Evolutionary conservation across 1,139 yeast genomes (phyloP), one percentile per base, ranked within the genome.

Genomic region (Geotrichum macrosporum): DNA sequence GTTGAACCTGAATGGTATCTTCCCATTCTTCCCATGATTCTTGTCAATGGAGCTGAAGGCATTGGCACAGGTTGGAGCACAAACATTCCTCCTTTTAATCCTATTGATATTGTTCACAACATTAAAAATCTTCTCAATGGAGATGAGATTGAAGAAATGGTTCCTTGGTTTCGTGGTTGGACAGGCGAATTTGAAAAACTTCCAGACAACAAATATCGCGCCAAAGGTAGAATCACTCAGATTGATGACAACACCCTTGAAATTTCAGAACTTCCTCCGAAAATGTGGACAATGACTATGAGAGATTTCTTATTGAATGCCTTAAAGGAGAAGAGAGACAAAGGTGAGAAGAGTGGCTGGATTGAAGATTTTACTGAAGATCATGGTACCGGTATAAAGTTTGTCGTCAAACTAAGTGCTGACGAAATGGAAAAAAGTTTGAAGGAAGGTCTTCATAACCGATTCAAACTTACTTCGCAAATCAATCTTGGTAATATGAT

Each of bases 61-160:
- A 94, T 94, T 65, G 99, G 99, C 56, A 89, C 98, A 43, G 99
- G 98, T 57, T 94, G 98, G 97, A 86, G 96, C 53, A 88, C 98
- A 1, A 81, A 78, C 53, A 84, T 94, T 54, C 99, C 98, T 1
- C 80, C 85, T 37, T 92, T 77, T 66, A 88, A 92, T 62, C 99
- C 99, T 0, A 61, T 66, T 21, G 98, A 92, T 62, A 73, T 94
- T 53, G 88, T 87, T 22, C 71, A 67, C 2, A 92, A 94, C 58
- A 70, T 94, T 32, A 76, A 78, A 50, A 76, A 77, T 37, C 63
- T 92, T 57, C 81, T 94, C 89, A 72, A 74, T 26, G 85, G 81
- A 9, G 84, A 86, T 57, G 84, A 79, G 35, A 65, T 80, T 64
- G 73, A 70, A 36, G 86, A 84, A 38, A 80, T 94, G 89, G 64